A percentile compares a stretch with the other conserved stretches of the same genome.
Conservation (phyloP, 176 grass and related monocot species). For the Triticum urartu region DNA sequence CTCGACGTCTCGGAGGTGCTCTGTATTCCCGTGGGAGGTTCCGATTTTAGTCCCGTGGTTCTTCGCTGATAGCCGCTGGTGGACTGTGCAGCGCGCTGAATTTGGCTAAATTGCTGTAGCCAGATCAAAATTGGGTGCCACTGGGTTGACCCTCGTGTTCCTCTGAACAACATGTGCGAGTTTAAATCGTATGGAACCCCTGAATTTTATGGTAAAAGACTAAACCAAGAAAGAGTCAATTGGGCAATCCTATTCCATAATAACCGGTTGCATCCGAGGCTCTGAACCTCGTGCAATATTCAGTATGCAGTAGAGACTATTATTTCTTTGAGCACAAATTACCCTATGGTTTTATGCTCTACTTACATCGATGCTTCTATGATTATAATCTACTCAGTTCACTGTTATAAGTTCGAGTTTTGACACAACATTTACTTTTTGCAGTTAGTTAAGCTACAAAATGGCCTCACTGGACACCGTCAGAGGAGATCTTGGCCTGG, state of each 20-base stretch:
- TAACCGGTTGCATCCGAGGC: not conserved
- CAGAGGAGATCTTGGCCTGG: constrained; percentile 65
- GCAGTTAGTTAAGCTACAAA: constrained; percentile 30
- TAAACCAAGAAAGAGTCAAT: not conserved
- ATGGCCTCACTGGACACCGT: constrained; percentile 61
- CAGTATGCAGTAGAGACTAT: not conserved
- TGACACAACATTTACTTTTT: not conserved
- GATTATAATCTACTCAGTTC: not conserved
- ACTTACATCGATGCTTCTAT: not conserved
- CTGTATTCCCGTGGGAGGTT: not conserved
- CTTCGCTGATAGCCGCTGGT: not conserved
- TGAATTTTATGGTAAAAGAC: not conserved
- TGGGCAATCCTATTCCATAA: not conserved
- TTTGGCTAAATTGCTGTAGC: not conserved
- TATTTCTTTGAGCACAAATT: no score
- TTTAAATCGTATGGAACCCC: not conserved
- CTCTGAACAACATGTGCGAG: not conserved
- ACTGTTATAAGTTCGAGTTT: not conserved
- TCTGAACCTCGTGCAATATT: not conserved
- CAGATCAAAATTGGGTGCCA: not conserved
- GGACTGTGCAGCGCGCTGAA: not conserved
- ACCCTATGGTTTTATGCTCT: not conserved
- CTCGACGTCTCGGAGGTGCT: not conserved
- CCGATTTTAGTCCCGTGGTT: not conserved
- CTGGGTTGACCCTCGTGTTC: not conserved